A percentile compares a stretch with the other conserved stretches of the same genome.
These are phyloP conservation scores for Dillenia suffruticosa DNA, from an alignment of 164 flowering plant genomes.

Conservation along the genomic window DNA sequence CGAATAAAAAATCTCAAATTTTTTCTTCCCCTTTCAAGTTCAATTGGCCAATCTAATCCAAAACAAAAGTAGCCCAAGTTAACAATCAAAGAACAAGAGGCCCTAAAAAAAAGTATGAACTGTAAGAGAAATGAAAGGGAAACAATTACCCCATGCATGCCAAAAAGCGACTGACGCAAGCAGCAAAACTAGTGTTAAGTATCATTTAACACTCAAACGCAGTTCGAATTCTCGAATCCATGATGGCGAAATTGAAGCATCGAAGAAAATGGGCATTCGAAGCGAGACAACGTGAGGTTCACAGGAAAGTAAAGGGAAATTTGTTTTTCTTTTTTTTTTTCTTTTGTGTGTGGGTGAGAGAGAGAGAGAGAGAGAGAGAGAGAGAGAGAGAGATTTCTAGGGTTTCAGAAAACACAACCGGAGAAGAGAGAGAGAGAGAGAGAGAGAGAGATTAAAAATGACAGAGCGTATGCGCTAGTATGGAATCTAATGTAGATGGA, in stretches of 20 bases:
- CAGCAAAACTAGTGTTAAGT: not conserved
- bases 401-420: not conserved
- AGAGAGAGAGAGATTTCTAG: not conserved
- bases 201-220: constrained; percentile 6
- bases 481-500: no score
- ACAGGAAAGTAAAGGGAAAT: not conserved
- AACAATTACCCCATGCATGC: constrained; percentile 16
- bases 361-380: not conserved
- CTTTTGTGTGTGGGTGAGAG: not conserved
- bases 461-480: no score
- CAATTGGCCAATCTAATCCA: no score
- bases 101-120: constrained; percentile 45
- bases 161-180: constrained; percentile 3
- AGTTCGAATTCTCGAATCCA: constrained; percentile 4
- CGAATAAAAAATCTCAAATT: no score
- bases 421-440: not conserved
- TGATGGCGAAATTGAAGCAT: not conserved
- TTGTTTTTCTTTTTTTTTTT: not conserved
- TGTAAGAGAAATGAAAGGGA: constrained; percentile 23
- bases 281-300: not conserved
- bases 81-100: no score
- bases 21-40: no score
- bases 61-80: no score
- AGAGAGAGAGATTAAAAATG: no score
- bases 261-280: not conserved